These are phyloP conservation scores for Calvatia gigantea DNA, from an alignment of 768 basidiomycete genomes.

Conservation along the genomic window DNA sequence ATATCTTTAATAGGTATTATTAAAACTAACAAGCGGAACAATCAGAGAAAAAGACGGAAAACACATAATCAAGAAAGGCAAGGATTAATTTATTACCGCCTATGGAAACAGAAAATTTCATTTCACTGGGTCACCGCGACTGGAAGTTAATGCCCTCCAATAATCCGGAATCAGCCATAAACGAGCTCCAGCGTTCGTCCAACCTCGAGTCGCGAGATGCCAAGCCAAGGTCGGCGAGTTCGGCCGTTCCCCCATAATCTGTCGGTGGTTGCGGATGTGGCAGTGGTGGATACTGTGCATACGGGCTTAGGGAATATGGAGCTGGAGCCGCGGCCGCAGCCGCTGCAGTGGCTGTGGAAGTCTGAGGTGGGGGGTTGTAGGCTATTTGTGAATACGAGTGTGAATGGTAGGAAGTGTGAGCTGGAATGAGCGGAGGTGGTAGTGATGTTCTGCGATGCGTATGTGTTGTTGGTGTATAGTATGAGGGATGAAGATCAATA, in stretches of 20 bases:
- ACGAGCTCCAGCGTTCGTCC: constrained; percentile 61
- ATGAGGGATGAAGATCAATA: constrained; percentile 4
- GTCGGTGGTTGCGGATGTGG: not conserved
- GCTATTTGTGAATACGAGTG: no score
- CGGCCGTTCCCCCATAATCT: constrained; percentile 17
- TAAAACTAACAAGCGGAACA: not conserved
- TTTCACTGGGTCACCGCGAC: not conserved
- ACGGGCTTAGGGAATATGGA: no score
- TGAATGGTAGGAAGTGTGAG: no score
- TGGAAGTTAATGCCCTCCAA: constrained; percentile 31
- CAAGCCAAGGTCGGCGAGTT: constrained; percentile 59
- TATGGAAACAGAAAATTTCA: no score
- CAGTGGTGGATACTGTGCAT: not conserved
- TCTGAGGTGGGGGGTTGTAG: no score
- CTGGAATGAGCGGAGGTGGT: no score
- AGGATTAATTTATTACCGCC: not conserved
- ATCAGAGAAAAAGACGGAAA: not conserved
- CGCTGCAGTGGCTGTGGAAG: no score
- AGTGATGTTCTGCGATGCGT: not conserved
- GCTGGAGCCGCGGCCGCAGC: no score
- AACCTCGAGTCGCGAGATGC: constrained; percentile 58
- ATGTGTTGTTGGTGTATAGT: constrained; percentile 2
- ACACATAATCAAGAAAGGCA: not conserved
- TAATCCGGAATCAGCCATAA: constrained; percentile 62
- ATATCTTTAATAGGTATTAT: not conserved